Evolutionary conservation across 2,329 filamentous ascomycete genomes (phyloP), one percentile per base, ranked within the genome.

Genomic region (Teratosphaeria zuluensis): DNA sequence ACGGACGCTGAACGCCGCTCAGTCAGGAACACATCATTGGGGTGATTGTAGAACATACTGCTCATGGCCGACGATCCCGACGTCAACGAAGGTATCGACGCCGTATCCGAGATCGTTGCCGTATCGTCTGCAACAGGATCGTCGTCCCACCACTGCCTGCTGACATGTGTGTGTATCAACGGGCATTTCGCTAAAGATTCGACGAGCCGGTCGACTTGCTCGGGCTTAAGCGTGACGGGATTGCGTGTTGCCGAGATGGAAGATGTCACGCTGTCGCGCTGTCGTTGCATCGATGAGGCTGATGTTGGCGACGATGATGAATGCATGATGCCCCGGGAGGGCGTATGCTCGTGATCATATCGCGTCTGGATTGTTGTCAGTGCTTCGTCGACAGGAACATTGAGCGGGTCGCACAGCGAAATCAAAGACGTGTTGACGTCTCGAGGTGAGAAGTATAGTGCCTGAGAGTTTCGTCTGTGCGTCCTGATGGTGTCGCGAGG

Each of bases 91-190:
- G 53, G 61, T n/a, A 11, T 48, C 42, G 42, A 48, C 59, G 21
- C 33, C 4, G 30, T 31, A 4, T 61, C 59, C 11, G 59, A 58
- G 3, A 51, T 11, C n/a, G 54, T 56, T 12, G 42, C 32, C 60
- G 58, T 28, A 12, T 67, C 66, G 8, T 63, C 64, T 12, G 61
- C 59, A 11, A 66, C 65, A 8, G 66, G 61, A 7, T 62, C 59
- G 48, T 64, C 63, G 54, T 67, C 62, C 61, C 65, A 68, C 66
- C 65, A 68, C 24, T 65, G 62, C 57, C 60, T 62, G 2, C 56
- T 51, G 1, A 68, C 62, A 53, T 66, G 63, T 32, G 59, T 62
- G 33, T 64, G 61, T 28, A 68, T 42, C 56, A 67, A 52, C n/a
- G 58, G 59, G 21, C 63, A 64, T 33, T 60, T 59, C 19, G 64